These are phyloP conservation scores for Cairneyella variabilis DNA, from an alignment of 495 filamentous ascomycete species.

Conservation along the genomic window DNA sequence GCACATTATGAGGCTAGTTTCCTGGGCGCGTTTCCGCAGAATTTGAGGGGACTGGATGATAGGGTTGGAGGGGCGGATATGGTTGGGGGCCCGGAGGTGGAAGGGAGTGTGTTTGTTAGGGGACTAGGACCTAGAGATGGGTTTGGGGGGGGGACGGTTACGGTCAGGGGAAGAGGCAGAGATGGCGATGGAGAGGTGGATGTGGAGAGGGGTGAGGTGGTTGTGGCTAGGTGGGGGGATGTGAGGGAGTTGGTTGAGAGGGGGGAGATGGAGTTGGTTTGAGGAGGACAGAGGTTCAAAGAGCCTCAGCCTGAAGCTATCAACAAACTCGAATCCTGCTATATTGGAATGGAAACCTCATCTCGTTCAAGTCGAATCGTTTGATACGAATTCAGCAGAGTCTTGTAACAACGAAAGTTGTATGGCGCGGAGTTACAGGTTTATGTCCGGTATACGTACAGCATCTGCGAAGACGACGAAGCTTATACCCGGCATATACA, in stretches of 20 bases:
- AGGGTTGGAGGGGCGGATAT: slow-evolving; percentile 84
- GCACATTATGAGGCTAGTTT: slow-evolving; percentile 80
- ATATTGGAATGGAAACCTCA: too few species aligned
- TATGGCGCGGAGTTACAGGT: too few species aligned
- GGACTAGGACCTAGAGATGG: slow-evolving; percentile 54
- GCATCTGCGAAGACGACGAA: too few species aligned
- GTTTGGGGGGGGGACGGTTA: slow-evolving; percentile 33
- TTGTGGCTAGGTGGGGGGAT: slow-evolving; percentile 82
- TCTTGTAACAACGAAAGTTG: too few species aligned
- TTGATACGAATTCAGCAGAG: too few species aligned
- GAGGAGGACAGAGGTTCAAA: not conserved
- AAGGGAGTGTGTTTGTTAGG: slow-evolving; percentile 79
- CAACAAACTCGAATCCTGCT: too few species aligned
- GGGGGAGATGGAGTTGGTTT: slow-evolving; percentile 83
- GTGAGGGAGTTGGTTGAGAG: slow-evolving; percentile 65
- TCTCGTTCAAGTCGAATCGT: too few species aligned
- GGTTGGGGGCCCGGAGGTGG: slow-evolving; percentile 81
- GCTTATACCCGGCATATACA: too few species aligned
- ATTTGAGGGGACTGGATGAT: slow-evolving; percentile 81
- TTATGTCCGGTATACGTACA: too few species aligned
- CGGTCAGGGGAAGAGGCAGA: slow-evolving; percentile 45
- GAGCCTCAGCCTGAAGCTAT: too few species aligned
- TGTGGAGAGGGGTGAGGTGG: slow-evolving; percentile 77
- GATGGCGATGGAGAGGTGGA: slow-evolving; percentile 53
- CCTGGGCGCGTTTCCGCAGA: slow-evolving; percentile 70